Evolutionary conservation across 306 rosid genomes (phyloP).

Genomic region (Ormosia semicastrata): DNA sequence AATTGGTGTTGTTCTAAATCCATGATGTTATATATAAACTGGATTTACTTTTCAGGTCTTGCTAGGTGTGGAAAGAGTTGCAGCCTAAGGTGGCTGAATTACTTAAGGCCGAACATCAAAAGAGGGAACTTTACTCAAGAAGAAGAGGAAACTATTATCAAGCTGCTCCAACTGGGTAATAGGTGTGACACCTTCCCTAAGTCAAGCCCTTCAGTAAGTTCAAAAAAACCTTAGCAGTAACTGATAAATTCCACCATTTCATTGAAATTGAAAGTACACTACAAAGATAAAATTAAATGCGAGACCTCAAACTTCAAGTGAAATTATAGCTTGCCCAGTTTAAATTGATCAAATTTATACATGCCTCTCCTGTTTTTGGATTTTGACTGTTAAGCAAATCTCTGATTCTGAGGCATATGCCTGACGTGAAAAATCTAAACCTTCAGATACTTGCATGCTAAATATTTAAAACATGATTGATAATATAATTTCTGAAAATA

Average conservation of each 20-base stretch:
- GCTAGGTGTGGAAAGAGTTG: conserved; percentile 74
- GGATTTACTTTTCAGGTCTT: conserved; percentile 33
- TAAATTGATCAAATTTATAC: background rate
- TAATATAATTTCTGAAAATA: no score
- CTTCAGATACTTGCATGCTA: no score
- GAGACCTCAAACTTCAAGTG: background rate
- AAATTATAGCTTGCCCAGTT: background rate
- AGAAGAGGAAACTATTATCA: conserved; percentile 51
- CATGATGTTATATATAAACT: background rate
- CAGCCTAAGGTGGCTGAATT: conserved; percentile 67
- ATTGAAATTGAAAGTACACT: background rate
- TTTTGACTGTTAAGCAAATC: background rate
- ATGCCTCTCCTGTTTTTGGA: background rate
- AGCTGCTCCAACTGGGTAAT: conserved; percentile 43
- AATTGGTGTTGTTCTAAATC: background rate
- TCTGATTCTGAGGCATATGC: background rate
- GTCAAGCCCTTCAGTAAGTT: background rate
- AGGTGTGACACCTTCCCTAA: conserved; percentile 24
- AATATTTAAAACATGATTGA: no score
- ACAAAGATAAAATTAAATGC: background rate
- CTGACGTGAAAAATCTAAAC: background rate
- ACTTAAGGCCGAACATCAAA: conserved; percentile 56
- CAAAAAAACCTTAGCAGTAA: background rate
- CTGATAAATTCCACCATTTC: background rate
- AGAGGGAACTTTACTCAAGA: conserved; percentile 50